Conservation (phyloP, 78 protist genomes). For the Thecamonas trahens region DNA sequence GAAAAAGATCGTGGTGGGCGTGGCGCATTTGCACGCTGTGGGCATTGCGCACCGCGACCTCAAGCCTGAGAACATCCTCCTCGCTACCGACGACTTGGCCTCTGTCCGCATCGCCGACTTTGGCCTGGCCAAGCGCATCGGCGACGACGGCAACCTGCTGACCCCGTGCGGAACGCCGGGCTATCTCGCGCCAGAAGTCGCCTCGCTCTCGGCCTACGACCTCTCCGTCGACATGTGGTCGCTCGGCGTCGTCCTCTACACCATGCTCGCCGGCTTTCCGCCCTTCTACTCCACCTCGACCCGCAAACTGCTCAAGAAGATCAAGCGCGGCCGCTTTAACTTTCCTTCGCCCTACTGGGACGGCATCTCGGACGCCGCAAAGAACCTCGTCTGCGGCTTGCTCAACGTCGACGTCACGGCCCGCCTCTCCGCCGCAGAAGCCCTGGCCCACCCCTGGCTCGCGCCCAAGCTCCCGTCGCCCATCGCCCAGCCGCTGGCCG, state of each 20-base stretch:
- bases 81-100: neutral
- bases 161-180: conserved; percentile 23
- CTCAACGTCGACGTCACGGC: conserved; percentile 18
- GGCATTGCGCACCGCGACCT: conserved; percentile 67
- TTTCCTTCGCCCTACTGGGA: conserved; percentile 81
- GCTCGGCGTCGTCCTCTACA: conserved; percentile 75
- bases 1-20: conserved; percentile 22
- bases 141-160: conserved; percentile 5
- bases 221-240: conserved; percentile 69
- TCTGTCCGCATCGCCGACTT: conserved; percentile 38
- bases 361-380: conserved; percentile 51
- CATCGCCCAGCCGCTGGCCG: too few species aligned
- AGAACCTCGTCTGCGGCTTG: conserved; percentile 28
- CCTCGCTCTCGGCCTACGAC: conserved; percentile 55
- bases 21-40: conserved; percentile 32
- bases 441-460: conserved; percentile 57
- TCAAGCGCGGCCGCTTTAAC: conserved; percentile 69
- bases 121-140: conserved; percentile 45
- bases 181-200: conserved; percentile 74
- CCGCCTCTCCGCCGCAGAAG: conserved; percentile 31
- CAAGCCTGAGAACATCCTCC: conserved; percentile 59
- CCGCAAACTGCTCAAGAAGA: conserved; percentile 71
- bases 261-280: conserved; percentile 80
- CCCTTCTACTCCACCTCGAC: conserved; percentile 78
- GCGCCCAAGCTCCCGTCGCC: too few species aligned